phyloP scores from a whole-genome alignment of 2,329 filamentous ascomycete genomes.

The Plenodomus biglobosus region DNA sequence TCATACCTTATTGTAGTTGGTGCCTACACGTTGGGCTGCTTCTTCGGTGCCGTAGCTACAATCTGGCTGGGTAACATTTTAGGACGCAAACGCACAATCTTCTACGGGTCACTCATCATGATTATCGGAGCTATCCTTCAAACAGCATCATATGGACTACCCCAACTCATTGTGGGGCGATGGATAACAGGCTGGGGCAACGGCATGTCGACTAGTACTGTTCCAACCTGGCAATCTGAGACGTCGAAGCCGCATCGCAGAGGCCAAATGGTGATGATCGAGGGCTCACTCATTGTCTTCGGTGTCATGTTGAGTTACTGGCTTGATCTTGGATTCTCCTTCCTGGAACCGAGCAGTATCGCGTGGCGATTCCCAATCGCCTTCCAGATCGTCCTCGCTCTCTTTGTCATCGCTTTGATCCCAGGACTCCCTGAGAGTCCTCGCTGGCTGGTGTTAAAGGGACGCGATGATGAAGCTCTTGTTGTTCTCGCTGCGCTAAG shows the following conservation, averaged over 20 bases:
- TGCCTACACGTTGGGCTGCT: conserved; percentile 48
- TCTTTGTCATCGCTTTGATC: conserved; percentile 55
- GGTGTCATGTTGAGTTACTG: conserved; percentile 49
- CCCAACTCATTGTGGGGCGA: conserved; percentile 51
- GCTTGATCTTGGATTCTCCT: conserved; percentile 52
- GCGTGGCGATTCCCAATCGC: conserved; percentile 56
- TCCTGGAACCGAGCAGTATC: conserved; percentile 48
- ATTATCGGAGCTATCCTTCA: conserved; percentile 63
- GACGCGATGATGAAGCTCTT: conserved; percentile 49
- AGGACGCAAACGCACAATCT: conserved; percentile 59
- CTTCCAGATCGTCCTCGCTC: conserved; percentile 59
- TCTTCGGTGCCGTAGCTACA: conserved; percentile 48
- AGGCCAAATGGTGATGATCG: conserved; percentile 53
- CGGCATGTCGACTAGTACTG: conserved; percentile 40
- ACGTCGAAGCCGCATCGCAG: conserved; percentile 50
- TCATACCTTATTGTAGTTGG: conserved; percentile 16
- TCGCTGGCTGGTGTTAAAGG: conserved; percentile 57
- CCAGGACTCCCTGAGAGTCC: conserved; percentile 48
- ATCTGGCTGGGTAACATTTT: conserved; percentile 60
- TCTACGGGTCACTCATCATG: conserved; percentile 62
- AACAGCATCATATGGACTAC: conserved; percentile 51
- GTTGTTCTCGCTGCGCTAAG: conserved; percentile 43
- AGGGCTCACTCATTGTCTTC: conserved; percentile 50
- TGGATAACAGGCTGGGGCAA: conserved; percentile 54
- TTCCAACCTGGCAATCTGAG: conserved; percentile 52